A percentile compares a stretch with the other conserved stretches of the same genome.
Evolutionary conservation across 2,329 filamentous ascomycete genomes (phyloP).

Genomic region (Pyrenophora seminiperda): DNA sequence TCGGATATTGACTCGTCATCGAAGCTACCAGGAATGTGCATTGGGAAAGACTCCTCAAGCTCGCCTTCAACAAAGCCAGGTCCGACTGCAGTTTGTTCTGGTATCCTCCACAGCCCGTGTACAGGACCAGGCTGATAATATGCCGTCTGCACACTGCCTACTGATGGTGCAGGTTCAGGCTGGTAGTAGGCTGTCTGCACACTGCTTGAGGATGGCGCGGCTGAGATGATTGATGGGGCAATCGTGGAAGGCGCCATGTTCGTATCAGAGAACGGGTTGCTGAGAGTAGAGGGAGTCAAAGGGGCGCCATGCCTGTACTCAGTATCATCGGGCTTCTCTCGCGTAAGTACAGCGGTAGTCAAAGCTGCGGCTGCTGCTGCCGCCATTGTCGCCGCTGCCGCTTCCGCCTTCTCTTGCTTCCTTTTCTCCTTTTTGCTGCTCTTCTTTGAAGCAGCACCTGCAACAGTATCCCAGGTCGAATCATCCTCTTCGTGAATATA

Average conservation of each 20-base stretch:
- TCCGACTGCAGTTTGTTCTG: slow-evolving; percentile 24
- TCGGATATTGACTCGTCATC: slow-evolving; percentile 42
- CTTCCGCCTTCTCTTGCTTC: slow-evolving; percentile 38
- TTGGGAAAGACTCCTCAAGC: slow-evolving; percentile 62
- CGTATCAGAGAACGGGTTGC: slow-evolving; percentile 38
- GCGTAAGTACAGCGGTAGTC: slow-evolving; percentile 24
- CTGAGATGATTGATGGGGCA: slow-evolving; percentile 26
- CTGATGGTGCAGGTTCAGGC: slow-evolving; percentile 20
- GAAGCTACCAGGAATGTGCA: slow-evolving; percentile 68
- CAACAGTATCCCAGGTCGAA: slow-evolving; percentile 29
- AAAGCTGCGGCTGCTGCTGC: slow-evolving; percentile 25
- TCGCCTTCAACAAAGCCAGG: slow-evolving; percentile 46
- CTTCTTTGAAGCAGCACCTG: slow-evolving; percentile 35
- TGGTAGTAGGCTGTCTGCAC: background rate
- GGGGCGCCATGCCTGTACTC: slow-evolving; percentile 15
- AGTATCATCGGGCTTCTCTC: slow-evolving; percentile 23
- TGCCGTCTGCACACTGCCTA: slow-evolving; percentile 37
- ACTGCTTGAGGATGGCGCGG: slow-evolving; percentile 25
- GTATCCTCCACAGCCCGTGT: slow-evolving; percentile 35
- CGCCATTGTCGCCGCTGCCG: slow-evolving; percentile 26
- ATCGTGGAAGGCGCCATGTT: slow-evolving; percentile 30
- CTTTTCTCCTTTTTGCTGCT: slow-evolving; percentile 42
- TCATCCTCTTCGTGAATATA: slow-evolving; percentile 36
- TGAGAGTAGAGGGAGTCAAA: slow-evolving; percentile 27
- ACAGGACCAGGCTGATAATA: slow-evolving; percentile 52